Evolutionary conservation across 208 protist genomes (phyloP), one percentile per base, ranked within the genome.

Genomic region (Trypanosoma scelopori): DNA sequence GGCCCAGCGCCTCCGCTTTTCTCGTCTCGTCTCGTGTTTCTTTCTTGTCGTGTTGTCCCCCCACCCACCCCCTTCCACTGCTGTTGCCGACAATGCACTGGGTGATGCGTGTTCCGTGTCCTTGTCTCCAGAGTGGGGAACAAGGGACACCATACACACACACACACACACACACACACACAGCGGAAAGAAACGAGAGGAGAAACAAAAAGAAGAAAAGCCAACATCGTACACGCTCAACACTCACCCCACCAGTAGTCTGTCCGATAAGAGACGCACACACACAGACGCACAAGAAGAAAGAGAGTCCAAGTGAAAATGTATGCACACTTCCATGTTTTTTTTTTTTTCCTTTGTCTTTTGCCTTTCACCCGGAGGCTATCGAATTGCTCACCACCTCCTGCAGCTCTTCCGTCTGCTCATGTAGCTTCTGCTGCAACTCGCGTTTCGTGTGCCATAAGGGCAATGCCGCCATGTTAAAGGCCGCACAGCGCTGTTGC

Each of bases 381-480:
- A 27, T 28, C 23, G 35, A 42, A 9, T 18, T 46, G 0, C 52
- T 35, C 49, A 73, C 15, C 43, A 67, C 68, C 16, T 50, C 68
- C 43, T 73, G 68, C n/a, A 73, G 25, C 30, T 73, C 68, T 32
- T 73, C 68, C 32, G 50, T 73, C 59, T 23, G 46, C n/a, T 73
- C 60, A 16, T 62, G 59, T n/a, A 73, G 53, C 35, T 60, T 39
- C 27, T 67, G 52, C 43, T 49, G 53, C 25, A 73, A 51, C 22
- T 37, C 16, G 25, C 25, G 43, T 23, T 67, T 58, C 20, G 3
- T 47, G 0, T 49, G 27, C 58, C 52, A 67, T 0, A 73, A 45
- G 12, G 68, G 59, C 59, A 73, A 43, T 7, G 41, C 43, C 5
- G 20, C 45, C 11, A 18, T 43, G 35, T 66, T 66, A 41, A 73